These are phyloP conservation scores for Serendipita sp. DNA, from an alignment of 768 basidiomycete genomes.

Conservation along the genomic window DNA sequence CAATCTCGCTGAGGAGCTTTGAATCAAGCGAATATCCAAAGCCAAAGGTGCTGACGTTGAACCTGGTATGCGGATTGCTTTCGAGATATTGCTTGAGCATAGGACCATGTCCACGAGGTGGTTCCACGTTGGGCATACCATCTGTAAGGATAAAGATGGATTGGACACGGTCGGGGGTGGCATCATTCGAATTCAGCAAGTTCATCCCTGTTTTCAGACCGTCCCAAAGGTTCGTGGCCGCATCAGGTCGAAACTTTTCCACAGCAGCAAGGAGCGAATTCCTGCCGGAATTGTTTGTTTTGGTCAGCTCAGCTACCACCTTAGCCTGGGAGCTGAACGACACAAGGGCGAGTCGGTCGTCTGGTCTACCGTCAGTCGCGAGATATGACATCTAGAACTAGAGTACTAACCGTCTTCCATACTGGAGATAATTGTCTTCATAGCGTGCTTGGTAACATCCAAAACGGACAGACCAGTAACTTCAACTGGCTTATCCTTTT, in stretches of 20 bases:
- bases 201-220: constrained; percentile 12
- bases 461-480: constrained; percentile 9
- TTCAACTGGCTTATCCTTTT: constrained; percentile 1
- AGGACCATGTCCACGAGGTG: constrained; percentile 12
- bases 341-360: constrained; percentile 11
- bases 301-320: constrained; percentile 8
- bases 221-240: constrained; percentile 13
- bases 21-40: constrained; percentile 13
- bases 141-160: constrained; percentile 13
- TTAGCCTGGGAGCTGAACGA: constrained; percentile 9
- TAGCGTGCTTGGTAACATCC: constrained; percentile 12
- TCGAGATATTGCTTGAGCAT: constrained; percentile 12
- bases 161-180: constrained; percentile 7
- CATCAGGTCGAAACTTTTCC: constrained; percentile 4
- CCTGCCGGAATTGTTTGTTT: constrained; percentile 9
- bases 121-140: constrained; percentile 11
- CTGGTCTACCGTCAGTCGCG: background rate
- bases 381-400: background rate
- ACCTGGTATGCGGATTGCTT: constrained; percentile 7
- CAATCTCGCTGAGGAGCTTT: constrained; percentile 9
- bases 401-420: background rate
- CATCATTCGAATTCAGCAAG: constrained; percentile 7
- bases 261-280: constrained; percentile 3
- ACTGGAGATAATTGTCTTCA: constrained; percentile 8
- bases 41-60: constrained; percentile 13